Percentiles rank a stretch among this genome's conserved stretches.
Evolutionary conservation across 208 protist genomes (phyloP).

Genomic region (Leptomonas seymouri): DNA sequence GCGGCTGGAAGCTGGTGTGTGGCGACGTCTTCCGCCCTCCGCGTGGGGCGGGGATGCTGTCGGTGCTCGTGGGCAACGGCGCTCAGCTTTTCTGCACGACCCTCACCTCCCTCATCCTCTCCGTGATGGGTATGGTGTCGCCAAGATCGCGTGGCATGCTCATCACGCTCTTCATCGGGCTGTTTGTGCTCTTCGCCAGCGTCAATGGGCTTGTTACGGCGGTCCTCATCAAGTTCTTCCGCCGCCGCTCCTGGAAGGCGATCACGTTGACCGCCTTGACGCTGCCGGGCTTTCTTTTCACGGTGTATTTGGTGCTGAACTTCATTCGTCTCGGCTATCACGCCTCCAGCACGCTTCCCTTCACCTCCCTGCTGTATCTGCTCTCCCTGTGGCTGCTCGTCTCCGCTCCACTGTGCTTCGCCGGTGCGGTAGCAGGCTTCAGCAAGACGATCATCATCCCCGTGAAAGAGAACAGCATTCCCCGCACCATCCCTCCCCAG

Average conservation of each 20-base stretch:
- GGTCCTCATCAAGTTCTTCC: constrained; percentile 69
- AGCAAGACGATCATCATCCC: constrained; percentile 63
- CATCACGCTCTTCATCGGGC: constrained; percentile 52
- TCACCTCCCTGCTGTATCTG: constrained; percentile 39
- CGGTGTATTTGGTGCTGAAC: constrained; percentile 57
- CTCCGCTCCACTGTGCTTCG: constrained; percentile 92
- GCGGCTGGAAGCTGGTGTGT: constrained; percentile 93
- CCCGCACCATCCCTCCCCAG: constrained; percentile 90
- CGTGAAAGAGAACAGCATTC: constrained; percentile 91
- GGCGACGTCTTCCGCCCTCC: constrained; percentile 96
- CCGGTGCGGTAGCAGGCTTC: constrained; percentile 91
- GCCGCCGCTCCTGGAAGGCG: constrained; percentile 82
- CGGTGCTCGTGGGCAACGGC: constrained; percentile 86
- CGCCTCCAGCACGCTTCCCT: constrained; percentile 56
- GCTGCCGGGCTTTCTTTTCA: constrained; percentile 58
- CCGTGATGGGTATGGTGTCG: constrained; percentile 92
- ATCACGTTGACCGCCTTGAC: constrained; percentile 49
- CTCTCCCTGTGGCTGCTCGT: constrained; percentile 84
- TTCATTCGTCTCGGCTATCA: constrained; percentile 47
- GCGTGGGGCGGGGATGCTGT: constrained; percentile 67
- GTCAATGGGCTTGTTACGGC: constrained; percentile 89
- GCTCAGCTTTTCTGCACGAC: constrained; percentile 88
- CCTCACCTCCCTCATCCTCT: constrained; percentile 62
- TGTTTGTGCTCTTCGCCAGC: constrained; percentile 64
- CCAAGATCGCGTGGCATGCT: constrained; percentile 88